Conservation (phyloP, 768 basidiomycete species). For the Sarcodon sp. region DNA sequence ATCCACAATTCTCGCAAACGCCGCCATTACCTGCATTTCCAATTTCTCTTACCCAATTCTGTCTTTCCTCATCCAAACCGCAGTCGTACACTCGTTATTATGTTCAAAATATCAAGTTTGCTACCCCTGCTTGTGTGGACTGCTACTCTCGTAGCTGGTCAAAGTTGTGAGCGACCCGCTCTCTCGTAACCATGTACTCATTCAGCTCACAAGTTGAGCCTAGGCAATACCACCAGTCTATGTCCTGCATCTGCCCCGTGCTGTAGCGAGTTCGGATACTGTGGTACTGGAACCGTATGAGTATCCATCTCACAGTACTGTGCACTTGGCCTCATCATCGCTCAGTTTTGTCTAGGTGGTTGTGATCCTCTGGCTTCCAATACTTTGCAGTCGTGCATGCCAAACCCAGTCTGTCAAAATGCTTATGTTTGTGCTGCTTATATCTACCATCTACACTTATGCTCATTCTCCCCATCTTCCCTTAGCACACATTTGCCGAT, state of each 20-base stretch:
- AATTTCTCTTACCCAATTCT: neutral
- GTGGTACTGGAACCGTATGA: constrained; percentile 28
- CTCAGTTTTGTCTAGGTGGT: constrained; percentile 73
- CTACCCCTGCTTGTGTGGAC: neutral
- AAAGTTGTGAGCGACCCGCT: neutral
- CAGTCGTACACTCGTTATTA: neutral
- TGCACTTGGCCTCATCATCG: neutral
- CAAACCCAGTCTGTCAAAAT: constrained; percentile 60
- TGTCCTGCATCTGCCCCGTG: neutral
- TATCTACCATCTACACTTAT: neutral
- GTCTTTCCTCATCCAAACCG: neutral
- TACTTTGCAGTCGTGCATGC: constrained; percentile 50
- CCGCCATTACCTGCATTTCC: neutral
- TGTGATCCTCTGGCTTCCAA: constrained; percentile 70
- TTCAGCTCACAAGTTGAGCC: neutral
- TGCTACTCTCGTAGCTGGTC: neutral
- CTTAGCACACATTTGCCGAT: constrained; percentile 49
- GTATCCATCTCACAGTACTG: neutral
- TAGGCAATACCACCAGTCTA: neutral
- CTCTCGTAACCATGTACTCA: neutral
- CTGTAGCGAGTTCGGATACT: constrained; percentile 37
- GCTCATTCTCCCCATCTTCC: neutral
- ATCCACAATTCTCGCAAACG: too few relatives aligned
- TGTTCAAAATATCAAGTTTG: neutral
- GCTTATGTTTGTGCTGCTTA: constrained; percentile 29